Base-by-base conservation (phyloP, 345 rosid species). In the Citrus mangshanensis region DNA sequence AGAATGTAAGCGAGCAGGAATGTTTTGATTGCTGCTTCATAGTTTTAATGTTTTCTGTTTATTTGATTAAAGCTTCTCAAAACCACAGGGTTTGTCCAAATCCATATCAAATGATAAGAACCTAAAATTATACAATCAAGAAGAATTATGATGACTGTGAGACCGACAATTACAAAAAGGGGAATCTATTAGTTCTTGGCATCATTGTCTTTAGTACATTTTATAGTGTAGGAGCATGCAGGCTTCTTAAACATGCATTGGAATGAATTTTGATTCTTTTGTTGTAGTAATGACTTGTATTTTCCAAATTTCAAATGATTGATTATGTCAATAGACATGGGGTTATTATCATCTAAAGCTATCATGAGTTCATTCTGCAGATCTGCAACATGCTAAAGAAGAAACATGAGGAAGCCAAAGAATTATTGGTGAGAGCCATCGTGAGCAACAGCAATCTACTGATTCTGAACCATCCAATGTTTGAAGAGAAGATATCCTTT, bases 401-500 rank as follows among this genome's bases (percentile, higher is more conserved):
- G 90, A 94, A 89, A 85, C 85, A 90, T 4, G 98, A 93, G 82
- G 95, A 94, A 86, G 97, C 93, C 62, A 94, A 92, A 85, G 95
- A 94, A 82, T 4, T 91, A 75, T 71, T 91, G 85, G 97, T 96
- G 83, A 93, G 93, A 72, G 92, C 98, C 64, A 65, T 93, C 64
- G 93, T 96, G 82, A 92, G 87, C 85, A 96, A 89, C 89, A 93
- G 89, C 80, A 87, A 87, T 65, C 86, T 93, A 9, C 85, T 93
- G 71, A 89, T 96, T 90, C 98, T 96, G 68, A 91, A 92, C 84
- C 98, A 91, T 89, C 98, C 97, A 79, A 81, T 90, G 68, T 78
- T 83, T 28, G 90, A 91, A 59, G 91, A 88, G 80, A 91, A 96
- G 86, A 94, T 96, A 94, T 96, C 99, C 99, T 93, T 88, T 24